Conservation (phyloP, 2,329 filamentous ascomycete genomes). For the Clarireedia monteithiana region DNA sequence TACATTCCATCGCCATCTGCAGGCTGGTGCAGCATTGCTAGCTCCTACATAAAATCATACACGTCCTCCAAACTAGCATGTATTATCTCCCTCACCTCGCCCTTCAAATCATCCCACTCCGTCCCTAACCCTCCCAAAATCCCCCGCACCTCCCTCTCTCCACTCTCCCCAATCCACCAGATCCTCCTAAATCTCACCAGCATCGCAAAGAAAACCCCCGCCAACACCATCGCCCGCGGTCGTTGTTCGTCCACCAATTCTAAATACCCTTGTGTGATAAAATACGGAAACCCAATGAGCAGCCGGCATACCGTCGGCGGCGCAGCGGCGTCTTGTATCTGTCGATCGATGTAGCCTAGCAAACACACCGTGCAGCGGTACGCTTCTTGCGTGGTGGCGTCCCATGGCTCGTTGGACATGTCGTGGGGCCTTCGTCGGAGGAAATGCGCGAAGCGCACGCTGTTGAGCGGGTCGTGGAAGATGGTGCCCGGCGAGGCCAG, state of each 20-base stretch:
- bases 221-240: slow-evolving; percentile 12
- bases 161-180: slow-evolving; percentile 26
- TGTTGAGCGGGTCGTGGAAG: background rate
- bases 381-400: slow-evolving; percentile 9
- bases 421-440: background rate
- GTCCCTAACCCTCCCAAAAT: slow-evolving; percentile 1
- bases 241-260: slow-evolving; percentile 10
- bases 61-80: background rate
- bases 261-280: slow-evolving; percentile 6
- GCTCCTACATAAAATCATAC: background rate
- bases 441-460: too few relatives aligned
- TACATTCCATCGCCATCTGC: too few relatives aligned
- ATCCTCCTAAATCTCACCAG: slow-evolving; percentile 25
- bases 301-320: background rate
- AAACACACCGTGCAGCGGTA: slow-evolving; percentile 7
- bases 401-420: slow-evolving; percentile 13
- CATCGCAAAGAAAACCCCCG: slow-evolving; percentile 27
- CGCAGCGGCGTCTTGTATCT: background rate
- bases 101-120: background rate
- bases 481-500: background rate
- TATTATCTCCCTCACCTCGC: background rate
- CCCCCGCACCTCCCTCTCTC: slow-evolving; percentile 5
- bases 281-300: slow-evolving; percentile 10
- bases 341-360: slow-evolving; percentile 7
- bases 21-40: too few relatives aligned